Evolutionary conservation across 768 basidiomycete species (phyloP).

Genomic region (Boletus tomentosulus): DNA sequence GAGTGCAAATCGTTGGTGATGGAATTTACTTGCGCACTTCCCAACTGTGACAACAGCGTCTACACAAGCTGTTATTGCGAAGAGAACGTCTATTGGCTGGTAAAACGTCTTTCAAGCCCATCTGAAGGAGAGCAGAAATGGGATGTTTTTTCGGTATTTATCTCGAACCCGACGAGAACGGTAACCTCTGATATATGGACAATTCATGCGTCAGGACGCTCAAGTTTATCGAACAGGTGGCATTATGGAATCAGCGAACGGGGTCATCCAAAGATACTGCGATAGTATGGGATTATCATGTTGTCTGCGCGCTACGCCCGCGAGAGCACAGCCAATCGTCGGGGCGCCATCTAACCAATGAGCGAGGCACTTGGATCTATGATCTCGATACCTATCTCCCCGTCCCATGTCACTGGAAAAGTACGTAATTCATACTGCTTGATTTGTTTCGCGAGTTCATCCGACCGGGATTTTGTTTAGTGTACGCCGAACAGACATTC

Average conservation of each 20-base stretch:
- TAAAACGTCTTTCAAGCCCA: slow-evolving; percentile 37
- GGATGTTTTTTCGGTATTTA: slow-evolving; percentile 55
- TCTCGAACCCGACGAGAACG: slow-evolving; percentile 59
- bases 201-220: not conserved
- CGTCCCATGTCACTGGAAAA: slow-evolving; percentile 49
- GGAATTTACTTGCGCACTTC: slow-evolving; percentile 21
- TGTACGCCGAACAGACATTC: slow-evolving; percentile 47
- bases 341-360: slow-evolving; percentile 2
- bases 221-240: slow-evolving; percentile 42
- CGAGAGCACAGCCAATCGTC: not conserved
- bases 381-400: slow-evolving; percentile 59
- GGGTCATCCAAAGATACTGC: slow-evolving; percentile 31
- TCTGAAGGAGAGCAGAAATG: slow-evolving; percentile 34
- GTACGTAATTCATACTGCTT: slow-evolving; percentile 29
- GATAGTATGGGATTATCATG: slow-evolving; percentile 77
- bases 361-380: slow-evolving; percentile 52
- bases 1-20: slow-evolving; percentile 18
- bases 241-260: slow-evolving; percentile 58
- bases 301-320: slow-evolving; percentile 48
- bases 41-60: slow-evolving; percentile 22
- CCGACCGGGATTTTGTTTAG: slow-evolving; percentile 30
- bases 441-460: slow-evolving; percentile 10
- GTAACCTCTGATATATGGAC: slow-evolving; percentile 34
- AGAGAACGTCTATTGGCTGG: slow-evolving; percentile 67
- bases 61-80: slow-evolving; percentile 70